Evolutionary conservation across 768 basidiomycete species (phyloP), one percentile per base, ranked within the genome.

Genomic region (Pulveroboletus sp.): DNA sequence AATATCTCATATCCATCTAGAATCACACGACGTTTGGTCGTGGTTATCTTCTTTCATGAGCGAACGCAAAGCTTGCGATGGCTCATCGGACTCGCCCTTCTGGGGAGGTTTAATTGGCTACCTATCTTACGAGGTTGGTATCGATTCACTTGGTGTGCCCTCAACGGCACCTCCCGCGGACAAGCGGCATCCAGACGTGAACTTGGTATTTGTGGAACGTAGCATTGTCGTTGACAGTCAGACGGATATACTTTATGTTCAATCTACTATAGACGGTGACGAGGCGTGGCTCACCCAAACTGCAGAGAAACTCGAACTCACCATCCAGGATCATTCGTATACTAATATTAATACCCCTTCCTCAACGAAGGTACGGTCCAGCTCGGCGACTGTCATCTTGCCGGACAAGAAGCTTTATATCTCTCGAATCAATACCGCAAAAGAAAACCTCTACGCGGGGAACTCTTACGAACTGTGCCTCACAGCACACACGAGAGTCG

Each of bases 381-480:
- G 53, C 46, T 29, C 54, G 39, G 65, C 68, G 24, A 58, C 60
- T 14, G 68, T 86, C 40, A 66, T 59, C n/a, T 63, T 84, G 34
- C 86, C 88, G 0, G 75, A 82, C 55, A 76, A 77, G 59, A 65
- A 67, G 1, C 58, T 63, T 2, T 96, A 97, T 68, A 79, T 85
- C 26, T 67, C 77, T 23, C 79, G 79, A 16, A 92, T 96, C 56
- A 70, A 78, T 17, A 62, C 72, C 45, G 87, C 89, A 12, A 82
- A 91, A 61, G 82, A 89, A 47, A 75, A 78, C 52, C 79, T 96
- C 32, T 85, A 76, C 51, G 76, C 84, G 26, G 94, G 94, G 4
- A 88, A 96, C 62, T 90, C 90, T 3, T 97, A 97, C 68, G 94
- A 97, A 64, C 77, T 97, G 30, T 96, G 93, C 56, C 72, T 96